A percentile compares a stretch with the other conserved stretches of the same genome.
Evolutionary conservation across 2,329 filamentous ascomycete genomes (phyloP).

Genomic region (Blumeria hordei): DNA sequence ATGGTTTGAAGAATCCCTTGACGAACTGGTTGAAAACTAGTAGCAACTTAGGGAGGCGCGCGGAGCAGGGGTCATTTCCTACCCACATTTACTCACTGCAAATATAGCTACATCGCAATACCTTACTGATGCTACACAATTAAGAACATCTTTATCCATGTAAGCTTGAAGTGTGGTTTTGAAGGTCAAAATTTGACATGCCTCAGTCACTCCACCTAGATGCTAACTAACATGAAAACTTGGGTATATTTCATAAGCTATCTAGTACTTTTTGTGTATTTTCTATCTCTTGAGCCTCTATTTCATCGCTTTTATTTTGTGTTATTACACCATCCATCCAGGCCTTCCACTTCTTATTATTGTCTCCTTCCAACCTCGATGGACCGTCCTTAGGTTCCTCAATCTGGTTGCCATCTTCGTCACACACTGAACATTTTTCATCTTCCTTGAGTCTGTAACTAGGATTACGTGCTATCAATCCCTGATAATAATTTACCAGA

Average conservation of each 20-base stretch:
- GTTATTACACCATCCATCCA: constrained; percentile 14
- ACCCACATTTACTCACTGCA: too few species aligned
- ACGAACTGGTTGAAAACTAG: too few species aligned
- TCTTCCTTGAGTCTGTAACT: constrained; percentile 26
- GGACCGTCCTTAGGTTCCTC: too few species aligned
- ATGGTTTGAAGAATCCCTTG: too few species aligned
- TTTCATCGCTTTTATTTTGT: constrained; percentile 3
- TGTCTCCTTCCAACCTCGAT: constrained; percentile 1
- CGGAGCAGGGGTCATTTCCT: too few species aligned
- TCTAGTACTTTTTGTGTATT: neutral
- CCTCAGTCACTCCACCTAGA: constrained; percentile 11
- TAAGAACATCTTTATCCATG: too few species aligned
- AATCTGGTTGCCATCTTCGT: too few species aligned
- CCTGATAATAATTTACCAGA: constrained; percentile 77
- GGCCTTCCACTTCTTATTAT: constrained; percentile 12
- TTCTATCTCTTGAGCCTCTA: constrained; percentile 2
- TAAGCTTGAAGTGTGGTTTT: too few species aligned
- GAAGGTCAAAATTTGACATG: too few species aligned
- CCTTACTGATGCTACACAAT: too few species aligned
- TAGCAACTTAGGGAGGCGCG: too few species aligned
- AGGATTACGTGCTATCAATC: constrained; percentile 45
- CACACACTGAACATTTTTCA: constrained; percentile 4
- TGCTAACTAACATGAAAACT: constrained; percentile 12
- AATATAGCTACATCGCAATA: too few species aligned
- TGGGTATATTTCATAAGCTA: constrained; percentile 6